Percentiles rank a stretch among this genome's conserved stretches.
These are phyloP conservation scores for Plectosphaerella sp. DNA, from an alignment of 2,329 filamentous ascomycete genomes.

Conservation along the genomic window DNA sequence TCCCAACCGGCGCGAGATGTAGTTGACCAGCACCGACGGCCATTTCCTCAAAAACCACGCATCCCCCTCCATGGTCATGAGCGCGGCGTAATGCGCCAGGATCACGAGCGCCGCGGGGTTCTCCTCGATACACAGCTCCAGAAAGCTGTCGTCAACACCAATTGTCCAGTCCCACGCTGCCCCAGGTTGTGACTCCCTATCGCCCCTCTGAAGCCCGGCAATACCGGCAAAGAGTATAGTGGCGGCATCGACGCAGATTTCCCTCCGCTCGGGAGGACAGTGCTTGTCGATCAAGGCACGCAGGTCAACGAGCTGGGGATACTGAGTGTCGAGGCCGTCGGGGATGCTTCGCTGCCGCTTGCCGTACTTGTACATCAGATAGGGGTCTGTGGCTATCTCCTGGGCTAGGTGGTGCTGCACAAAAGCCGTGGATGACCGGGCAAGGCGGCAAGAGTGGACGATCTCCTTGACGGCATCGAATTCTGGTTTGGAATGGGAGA, in stretches of 20 bases:
- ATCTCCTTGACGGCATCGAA: background rate
- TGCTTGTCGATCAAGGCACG: background rate
- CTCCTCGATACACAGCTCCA: conserved; percentile 10
- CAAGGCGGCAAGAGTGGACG: background rate
- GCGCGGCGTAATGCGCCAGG: conserved; percentile 13
- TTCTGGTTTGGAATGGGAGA: background rate
- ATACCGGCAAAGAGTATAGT: background rate
- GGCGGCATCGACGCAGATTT: background rate
- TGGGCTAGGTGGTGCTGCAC: background rate
- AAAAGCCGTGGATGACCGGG: background rate
- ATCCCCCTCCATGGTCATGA: background rate
- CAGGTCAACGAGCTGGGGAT: background rate
- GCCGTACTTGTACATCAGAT: background rate
- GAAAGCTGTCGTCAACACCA: conserved; percentile 8
- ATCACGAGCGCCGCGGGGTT: conserved; percentile 13
- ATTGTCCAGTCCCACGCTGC: conserved; percentile 10
- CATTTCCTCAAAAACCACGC: no score
- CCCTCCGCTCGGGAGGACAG: background rate
- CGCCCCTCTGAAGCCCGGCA: background rate
- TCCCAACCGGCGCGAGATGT: no score
- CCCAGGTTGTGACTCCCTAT: background rate
- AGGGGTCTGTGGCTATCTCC: background rate
- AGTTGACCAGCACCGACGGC: no score
- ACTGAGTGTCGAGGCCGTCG: background rate
- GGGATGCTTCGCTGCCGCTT: background rate